Evolutionary conservation across 2,329 filamentous ascomycete genomes (phyloP).

Genomic region (Gyromitra esculenta): DNA sequence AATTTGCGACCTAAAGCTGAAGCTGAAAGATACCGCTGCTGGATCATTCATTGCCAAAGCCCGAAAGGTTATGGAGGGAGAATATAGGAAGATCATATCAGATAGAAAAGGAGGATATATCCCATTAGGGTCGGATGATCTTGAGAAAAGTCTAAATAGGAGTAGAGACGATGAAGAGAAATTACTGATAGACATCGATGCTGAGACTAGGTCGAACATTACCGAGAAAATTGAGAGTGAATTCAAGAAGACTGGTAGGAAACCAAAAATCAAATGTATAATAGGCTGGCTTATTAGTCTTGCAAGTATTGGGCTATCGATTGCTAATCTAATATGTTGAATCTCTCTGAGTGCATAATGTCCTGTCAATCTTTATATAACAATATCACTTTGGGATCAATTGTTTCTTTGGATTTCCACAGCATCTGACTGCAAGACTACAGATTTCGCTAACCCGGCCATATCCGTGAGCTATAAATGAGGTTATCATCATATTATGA

Average conservation of each 20-base stretch:
- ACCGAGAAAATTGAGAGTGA: background rate
- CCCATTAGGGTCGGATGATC: background rate
- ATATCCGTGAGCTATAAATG: no score
- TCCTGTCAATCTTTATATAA: no score
- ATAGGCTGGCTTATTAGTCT: conserved; percentile 4
- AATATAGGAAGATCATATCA: background rate
- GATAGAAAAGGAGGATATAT: background rate
- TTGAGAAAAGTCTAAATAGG: background rate
- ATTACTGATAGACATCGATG: background rate
- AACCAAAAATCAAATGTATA: background rate
- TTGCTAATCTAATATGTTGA: background rate
- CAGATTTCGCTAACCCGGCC: no score
- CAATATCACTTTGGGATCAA: no score
- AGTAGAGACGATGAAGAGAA: background rate
- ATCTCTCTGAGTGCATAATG: no score
- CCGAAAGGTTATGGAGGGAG: background rate
- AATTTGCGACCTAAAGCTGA: background rate
- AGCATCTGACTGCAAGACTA: no score
- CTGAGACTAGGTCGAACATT: background rate
- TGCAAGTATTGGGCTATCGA: background rate
- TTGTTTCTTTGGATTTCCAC: no score
- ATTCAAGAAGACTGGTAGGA: background rate
- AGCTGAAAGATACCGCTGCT: conserved; percentile 2
- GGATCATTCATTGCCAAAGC: background rate
- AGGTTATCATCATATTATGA: no score